Evolutionary conservation across 805 yeast genomes (phyloP).

Genomic region (Wickerhamomyces strasburgensis): DNA sequence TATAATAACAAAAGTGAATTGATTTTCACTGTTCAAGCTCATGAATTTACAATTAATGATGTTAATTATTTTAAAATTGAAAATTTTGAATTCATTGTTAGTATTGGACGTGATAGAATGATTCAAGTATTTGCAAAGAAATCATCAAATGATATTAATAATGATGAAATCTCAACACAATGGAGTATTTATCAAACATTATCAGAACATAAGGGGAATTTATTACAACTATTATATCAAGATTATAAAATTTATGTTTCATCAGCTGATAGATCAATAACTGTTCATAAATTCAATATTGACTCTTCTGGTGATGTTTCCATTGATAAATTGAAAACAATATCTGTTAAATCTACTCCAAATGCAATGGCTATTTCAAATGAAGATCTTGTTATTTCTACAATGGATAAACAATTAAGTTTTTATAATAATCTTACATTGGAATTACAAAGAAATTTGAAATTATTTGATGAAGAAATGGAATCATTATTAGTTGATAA

Average conservation of each 20-base stretch:
- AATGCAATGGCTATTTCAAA: constrained; percentile 32
- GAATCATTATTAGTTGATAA: constrained; percentile 44
- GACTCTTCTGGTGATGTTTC: constrained; percentile 20
- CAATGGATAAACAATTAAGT: constrained; percentile 44
- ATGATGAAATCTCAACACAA: constrained; percentile 16
- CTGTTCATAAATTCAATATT: constrained; percentile 39
- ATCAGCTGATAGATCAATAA: constrained; percentile 57
- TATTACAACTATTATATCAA: constrained; percentile 33
- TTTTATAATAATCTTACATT: constrained; percentile 33
- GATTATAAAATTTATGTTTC: constrained; percentile 40
- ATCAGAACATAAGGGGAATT: constrained; percentile 52
- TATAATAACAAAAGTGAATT: constrained; percentile 15
- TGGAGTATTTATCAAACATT: constrained; percentile 60
- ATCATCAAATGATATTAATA: constrained; percentile 6
- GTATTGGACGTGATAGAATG: constrained; percentile 59
- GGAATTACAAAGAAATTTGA: constrained; percentile 35
- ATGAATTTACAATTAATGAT: constrained; percentile 48
- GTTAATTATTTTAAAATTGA: constrained; percentile 32
- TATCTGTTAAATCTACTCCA: constrained; percentile 50
- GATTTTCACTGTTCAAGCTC: constrained; percentile 37
- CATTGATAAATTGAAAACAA: constrained; percentile 37
- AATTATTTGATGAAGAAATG: constrained; percentile 36
- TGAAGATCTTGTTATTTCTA: constrained; percentile 43
- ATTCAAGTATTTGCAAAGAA: constrained; percentile 44
- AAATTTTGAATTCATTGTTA: constrained; percentile 31